These are phyloP conservation scores for Paraphoma chrysanthemicola DNA, from an alignment of 2,329 filamentous ascomycete species.

Conservation along the genomic window DNA sequence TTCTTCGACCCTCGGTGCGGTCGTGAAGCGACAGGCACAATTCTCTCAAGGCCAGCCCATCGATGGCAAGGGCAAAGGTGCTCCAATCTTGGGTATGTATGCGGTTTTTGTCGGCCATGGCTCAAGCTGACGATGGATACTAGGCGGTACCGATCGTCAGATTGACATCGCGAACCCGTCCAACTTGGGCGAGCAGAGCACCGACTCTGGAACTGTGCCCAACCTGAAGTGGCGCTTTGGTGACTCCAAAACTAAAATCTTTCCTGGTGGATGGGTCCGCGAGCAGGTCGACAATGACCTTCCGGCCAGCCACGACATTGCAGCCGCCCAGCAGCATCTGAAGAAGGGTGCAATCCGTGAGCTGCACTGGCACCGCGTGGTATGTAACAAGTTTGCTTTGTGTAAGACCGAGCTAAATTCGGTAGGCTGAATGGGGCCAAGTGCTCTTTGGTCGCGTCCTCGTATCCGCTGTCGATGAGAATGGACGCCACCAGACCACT, in stretches of 20 bases:
- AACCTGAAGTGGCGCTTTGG: slow-evolving; percentile 75
- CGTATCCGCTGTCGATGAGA: slow-evolving; percentile 68
- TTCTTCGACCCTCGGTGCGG: slow-evolving; percentile 22
- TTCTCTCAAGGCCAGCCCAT: slow-evolving; percentile 64
- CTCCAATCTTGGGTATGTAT: slow-evolving; percentile 61
- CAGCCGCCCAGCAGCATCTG: slow-evolving; percentile 72
- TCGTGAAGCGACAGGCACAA: slow-evolving; percentile 36
- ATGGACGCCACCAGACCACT: slow-evolving; percentile 63
- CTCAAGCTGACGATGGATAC: slow-evolving; percentile 3
- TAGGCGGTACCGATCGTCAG: slow-evolving; percentile 69
- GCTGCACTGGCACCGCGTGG: slow-evolving; percentile 72
- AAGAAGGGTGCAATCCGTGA: slow-evolving; percentile 72
- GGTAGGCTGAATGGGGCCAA: slow-evolving; percentile 70
- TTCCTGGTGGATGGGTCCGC: slow-evolving; percentile 70
- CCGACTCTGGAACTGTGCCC: slow-evolving; percentile 68
- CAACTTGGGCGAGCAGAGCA: slow-evolving; percentile 67
- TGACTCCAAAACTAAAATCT: slow-evolving; percentile 68
- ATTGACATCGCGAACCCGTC: slow-evolving; percentile 70
- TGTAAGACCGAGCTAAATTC: neutral
- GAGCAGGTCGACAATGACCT: slow-evolving; percentile 73
- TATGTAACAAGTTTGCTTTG: slow-evolving; percentile 41
- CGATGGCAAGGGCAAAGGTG: slow-evolving; percentile 65
- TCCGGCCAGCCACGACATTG: slow-evolving; percentile 69
- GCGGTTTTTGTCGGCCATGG: neutral
- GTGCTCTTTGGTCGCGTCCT: slow-evolving; percentile 65